Conservation (phyloP, 2,329 filamentous ascomycete species). For the Zarea fungicola region DNA sequence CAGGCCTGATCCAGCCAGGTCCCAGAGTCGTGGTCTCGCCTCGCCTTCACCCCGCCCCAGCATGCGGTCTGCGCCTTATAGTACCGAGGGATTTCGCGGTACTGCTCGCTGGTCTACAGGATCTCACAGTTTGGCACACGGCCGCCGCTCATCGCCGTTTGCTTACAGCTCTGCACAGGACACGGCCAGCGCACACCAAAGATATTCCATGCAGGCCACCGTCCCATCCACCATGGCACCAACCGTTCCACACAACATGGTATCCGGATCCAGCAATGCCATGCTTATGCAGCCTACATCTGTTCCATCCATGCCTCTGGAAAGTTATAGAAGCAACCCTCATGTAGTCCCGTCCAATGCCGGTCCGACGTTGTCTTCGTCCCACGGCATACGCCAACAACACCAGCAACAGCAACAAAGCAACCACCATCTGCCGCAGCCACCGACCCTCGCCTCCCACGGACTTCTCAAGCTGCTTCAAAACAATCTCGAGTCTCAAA, state of each 20-base stretch:
- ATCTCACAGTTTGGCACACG: slow-evolving; percentile 57
- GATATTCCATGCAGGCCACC: slow-evolving; percentile 47
- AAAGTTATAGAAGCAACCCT: slow-evolving; percentile 39
- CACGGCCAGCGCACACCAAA: slow-evolving; percentile 50
- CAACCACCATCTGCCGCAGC: slow-evolving; percentile 46
- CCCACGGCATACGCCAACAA: slow-evolving; percentile 1
- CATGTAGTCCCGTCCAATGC: slow-evolving; percentile 49
- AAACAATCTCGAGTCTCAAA: slow-evolving; percentile 66
- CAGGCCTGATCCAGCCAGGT: slow-evolving; percentile 56
- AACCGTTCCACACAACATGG: slow-evolving; percentile 3
- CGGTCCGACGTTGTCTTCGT: slow-evolving; percentile 47
- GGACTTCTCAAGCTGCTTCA: slow-evolving; percentile 69
- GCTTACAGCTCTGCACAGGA: slow-evolving; percentile 59
- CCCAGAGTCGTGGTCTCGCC: slow-evolving; percentile 62
- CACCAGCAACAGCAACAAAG: slow-evolving; percentile 32
- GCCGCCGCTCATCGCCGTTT: slow-evolving; percentile 53
- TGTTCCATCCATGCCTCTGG: slow-evolving; percentile 28
- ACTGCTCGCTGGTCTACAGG: slow-evolving; percentile 76
- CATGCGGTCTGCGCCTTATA: slow-evolving; percentile 66
- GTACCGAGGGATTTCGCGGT: slow-evolving; percentile 58
- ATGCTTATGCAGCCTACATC: slow-evolving; percentile 41
- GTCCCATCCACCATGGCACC: slow-evolving; percentile 14
- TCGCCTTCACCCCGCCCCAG: slow-evolving; percentile 67
- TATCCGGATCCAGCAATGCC: slow-evolving; percentile 36
- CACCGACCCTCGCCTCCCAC: slow-evolving; percentile 62